phyloP scores from a whole-genome alignment of 192 early-diverging fungal genomes.

The Mortierella alpina region DNA sequence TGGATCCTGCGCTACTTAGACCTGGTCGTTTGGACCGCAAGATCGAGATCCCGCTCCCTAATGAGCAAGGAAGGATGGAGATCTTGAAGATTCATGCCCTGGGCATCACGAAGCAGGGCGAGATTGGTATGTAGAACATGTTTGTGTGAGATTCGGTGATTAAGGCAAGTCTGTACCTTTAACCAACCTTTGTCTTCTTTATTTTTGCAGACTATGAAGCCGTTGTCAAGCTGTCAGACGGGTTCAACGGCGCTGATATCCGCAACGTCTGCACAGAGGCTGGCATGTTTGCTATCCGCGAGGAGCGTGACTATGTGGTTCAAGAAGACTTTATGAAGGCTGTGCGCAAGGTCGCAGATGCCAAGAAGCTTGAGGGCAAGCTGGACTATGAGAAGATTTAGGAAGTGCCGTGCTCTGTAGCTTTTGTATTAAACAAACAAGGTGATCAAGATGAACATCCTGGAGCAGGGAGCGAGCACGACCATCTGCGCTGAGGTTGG shows the following conservation, averaged over 20 bases:
- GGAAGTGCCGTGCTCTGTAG: not conserved
- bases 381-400: conserved; percentile 90
- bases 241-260: conserved; percentile 99
- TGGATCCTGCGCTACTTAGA: conserved; percentile 97
- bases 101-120: conserved; percentile 94
- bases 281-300: conserved; percentile 99
- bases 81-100: conserved; percentile 97
- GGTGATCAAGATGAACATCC: too few species aligned
- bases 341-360: conserved; percentile 96
- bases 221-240: conserved; percentile 96
- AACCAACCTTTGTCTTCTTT: not conserved
- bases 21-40: conserved; percentile 98
- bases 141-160: not conserved
- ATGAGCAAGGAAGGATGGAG: conserved; percentile 96
- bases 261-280: conserved; percentile 99
- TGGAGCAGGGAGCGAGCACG: too few species aligned
- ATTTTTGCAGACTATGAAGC: conserved; percentile 91
- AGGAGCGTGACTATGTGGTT: conserved; percentile 96
- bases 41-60: conserved; percentile 99
- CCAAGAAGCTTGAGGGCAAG: conserved; percentile 95
- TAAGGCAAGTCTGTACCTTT: not conserved
- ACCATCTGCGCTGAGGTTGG: too few species aligned
- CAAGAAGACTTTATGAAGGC: conserved; percentile 99
- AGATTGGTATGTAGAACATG: conserved; percentile 75
- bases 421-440: too few species aligned